Base-by-base conservation (phyloP, 495 filamentous ascomycete species). In the Endocarpon pusillum region DNA sequence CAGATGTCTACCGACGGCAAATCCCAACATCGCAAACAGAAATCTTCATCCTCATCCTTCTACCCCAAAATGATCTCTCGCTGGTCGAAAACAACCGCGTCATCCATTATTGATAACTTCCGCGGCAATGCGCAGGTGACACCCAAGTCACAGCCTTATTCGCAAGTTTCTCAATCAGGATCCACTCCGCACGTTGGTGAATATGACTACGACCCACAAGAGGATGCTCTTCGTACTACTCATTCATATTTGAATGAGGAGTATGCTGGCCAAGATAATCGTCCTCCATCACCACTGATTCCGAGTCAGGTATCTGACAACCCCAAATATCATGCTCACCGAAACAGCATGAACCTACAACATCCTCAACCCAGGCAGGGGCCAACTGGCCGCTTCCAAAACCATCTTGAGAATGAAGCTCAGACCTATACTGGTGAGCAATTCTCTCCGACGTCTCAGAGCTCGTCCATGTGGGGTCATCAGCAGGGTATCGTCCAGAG, bases 81-180 rank as follows among this genome's bases (percentile, higher is more conserved):
- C 20, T 99, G 89, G 89, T 94, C 87, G 3, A 86, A 89, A 55
- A 94, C 89, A 15, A 96, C 89, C 3, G 68, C 85, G 16, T 89
- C 91, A 2, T 77, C 78, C n/a, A 62, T 64, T 39, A 68, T 65
- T 10, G 59, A 69, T 42, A 61, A 62, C 31, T 58, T 61, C 41
- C 61, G 67, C 38, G 64, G 60, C 43, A 71, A 59, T 46, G 54
- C 60, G 18, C 61, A 64, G 37, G 19, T 15, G 12, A 51, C 57
- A 9, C 46, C 45, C 12, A 59, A 59, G 24, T 63, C 64, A 33
- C 59, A 67, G 33, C 61, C 67, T 11, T 58, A 56, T 25, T 75
- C 69, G 9, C 64, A 67, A 31, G 53, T 62, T 3, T 82, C 76
- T 25, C 74, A 73, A 19, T 85, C 83, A 9, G 78, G 73, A 1